Evolutionary conservation across 2,329 filamentous ascomycete genomes (phyloP).

Genomic region (Diaporthe capsici): DNA sequence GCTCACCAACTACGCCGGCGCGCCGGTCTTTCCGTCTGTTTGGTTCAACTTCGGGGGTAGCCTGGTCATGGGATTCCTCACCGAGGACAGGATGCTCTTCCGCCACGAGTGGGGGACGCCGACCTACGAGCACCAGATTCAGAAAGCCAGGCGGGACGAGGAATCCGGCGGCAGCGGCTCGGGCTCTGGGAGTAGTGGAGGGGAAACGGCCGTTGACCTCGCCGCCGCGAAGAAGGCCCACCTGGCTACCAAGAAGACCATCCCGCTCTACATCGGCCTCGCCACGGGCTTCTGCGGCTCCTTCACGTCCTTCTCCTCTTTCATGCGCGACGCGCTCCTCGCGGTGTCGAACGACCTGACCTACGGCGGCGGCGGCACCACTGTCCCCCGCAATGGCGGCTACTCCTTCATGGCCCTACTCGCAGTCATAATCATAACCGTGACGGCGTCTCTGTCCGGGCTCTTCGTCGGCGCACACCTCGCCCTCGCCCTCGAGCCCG

Average conservation of each 20-base stretch:
- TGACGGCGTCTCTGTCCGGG: conserved; percentile 78
- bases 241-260: conserved; percentile 81
- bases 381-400: conserved; percentile 73
- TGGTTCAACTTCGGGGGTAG: conserved; percentile 93
- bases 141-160: conserved; percentile 54
- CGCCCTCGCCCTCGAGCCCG: conserved; percentile 71
- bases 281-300: conserved; percentile 82
- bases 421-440: conserved; percentile 80
- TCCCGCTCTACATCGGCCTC: conserved; percentile 83
- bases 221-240: conserved; percentile 69
- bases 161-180: conserved; percentile 53
- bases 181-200: conserved; percentile 19
- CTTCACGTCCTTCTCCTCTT: conserved; percentile 87
- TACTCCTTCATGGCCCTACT: conserved; percentile 87
- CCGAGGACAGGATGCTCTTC: conserved; percentile 84
- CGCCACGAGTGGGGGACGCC: conserved; percentile 73
- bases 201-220: conserved; percentile 51
- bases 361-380: conserved; percentile 53
- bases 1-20: conserved; percentile 83
- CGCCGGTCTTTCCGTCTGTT: conserved; percentile 81
- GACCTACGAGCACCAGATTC: conserved; percentile 54
- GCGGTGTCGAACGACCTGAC: conserved; percentile 82
- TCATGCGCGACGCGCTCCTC: conserved; percentile 85
- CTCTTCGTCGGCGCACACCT: conserved; percentile 82
- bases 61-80: conserved; percentile 86